Evolutionary conservation across 345 rosid genomes (phyloP).

Genomic region (Conringia planisiliqua): DNA sequence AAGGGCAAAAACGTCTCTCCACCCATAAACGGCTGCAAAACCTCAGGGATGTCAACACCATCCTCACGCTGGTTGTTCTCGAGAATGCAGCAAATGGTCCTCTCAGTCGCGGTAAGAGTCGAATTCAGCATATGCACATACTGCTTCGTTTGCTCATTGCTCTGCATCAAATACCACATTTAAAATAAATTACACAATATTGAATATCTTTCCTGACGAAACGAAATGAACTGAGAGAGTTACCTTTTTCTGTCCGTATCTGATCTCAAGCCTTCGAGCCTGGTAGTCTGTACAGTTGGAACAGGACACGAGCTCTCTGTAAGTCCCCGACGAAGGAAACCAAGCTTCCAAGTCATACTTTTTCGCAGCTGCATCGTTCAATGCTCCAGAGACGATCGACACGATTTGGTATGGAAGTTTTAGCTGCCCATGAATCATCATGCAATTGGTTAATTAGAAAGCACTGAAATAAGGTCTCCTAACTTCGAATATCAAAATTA

Average conservation of each 20-base stretch:
- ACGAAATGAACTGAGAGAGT: background rate
- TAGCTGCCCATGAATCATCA: constrained; percentile 50
- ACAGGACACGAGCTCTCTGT: constrained; percentile 89
- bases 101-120: constrained; percentile 91
- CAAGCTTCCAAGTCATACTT: constrained; percentile 94
- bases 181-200: background rate
- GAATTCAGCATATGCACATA: constrained; percentile 88
- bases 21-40: constrained; percentile 56
- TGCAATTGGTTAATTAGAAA: background rate
- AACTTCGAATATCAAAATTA: background rate
- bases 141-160: constrained; percentile 74
- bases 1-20: constrained; percentile 79
- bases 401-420: constrained; percentile 76
- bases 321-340: constrained; percentile 91
- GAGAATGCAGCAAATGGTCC: constrained; percentile 90
- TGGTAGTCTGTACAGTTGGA: constrained; percentile 93
- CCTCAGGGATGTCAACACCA: constrained; percentile 83
- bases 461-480: background rate
- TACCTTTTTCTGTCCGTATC: constrained; percentile 95
- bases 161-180: constrained; percentile 38
- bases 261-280: constrained; percentile 78
- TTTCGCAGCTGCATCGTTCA: constrained; percentile 95
- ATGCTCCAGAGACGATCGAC: constrained; percentile 85
- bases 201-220: background rate
- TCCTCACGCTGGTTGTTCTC: constrained; percentile 85